phyloP scores from a whole-genome alignment of 108 stramenopile genomes.

The Halocafeteria seosinensis region DNA sequence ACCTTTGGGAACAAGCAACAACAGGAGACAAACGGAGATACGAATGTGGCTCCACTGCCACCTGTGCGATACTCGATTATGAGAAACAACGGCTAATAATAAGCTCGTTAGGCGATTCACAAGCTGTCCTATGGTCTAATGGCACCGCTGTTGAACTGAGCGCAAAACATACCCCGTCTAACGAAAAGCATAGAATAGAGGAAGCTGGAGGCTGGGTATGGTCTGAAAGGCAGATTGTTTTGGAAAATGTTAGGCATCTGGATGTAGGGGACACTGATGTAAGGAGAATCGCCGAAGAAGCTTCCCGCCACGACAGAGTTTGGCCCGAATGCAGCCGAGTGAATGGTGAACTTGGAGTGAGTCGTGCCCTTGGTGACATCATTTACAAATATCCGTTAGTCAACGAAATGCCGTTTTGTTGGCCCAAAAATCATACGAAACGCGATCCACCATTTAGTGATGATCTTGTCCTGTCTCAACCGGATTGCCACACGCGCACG shows the following conservation, averaged over 20 bases:
- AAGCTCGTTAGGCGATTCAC: too few species aligned
- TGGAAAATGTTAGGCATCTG: slow-evolving; percentile 1
- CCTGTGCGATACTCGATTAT: too few species aligned
- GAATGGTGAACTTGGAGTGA: slow-evolving; percentile 9
- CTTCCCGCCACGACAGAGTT: too few species aligned
- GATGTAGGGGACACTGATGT: slow-evolving; percentile 4
- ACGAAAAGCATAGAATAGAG: background rate
- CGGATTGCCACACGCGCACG: background rate
- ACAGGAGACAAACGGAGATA: too few species aligned
- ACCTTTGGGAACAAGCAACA: too few species aligned
- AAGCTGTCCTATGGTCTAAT: too few species aligned
- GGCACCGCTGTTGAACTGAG: too few species aligned
- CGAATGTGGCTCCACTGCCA: too few species aligned
- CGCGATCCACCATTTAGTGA: background rate
- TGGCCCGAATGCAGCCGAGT: background rate
- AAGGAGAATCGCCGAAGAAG: background rate
- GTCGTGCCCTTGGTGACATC: slow-evolving; percentile 6
- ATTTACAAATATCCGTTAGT: slow-evolving; percentile 4
- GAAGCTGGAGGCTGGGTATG: slow-evolving; percentile 12
- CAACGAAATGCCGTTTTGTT: background rate
- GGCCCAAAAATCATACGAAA: background rate
- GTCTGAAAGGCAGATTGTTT: background rate
- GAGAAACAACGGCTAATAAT: too few species aligned
- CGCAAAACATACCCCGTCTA: background rate
- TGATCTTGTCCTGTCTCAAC: slow-evolving; percentile 1